A percentile compares a stretch with the other conserved stretches of the same genome.
Conservation (phyloP, 2,329 filamentous ascomycete genomes). For the Talaromyces pinophilus region DNA sequence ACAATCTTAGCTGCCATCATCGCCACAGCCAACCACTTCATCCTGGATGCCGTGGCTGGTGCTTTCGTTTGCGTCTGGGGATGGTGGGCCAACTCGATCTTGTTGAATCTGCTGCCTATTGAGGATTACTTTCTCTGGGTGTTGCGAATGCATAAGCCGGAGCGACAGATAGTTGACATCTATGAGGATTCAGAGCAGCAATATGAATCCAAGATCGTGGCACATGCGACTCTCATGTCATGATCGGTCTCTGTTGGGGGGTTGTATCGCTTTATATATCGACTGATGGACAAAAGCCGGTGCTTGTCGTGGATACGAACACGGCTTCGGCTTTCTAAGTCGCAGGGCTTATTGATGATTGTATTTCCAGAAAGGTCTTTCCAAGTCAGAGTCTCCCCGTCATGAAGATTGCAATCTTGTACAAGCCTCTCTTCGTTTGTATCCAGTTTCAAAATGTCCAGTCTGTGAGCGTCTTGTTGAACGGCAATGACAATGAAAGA, state of each 20-base stretch:
- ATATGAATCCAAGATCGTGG: conserved; percentile 11
- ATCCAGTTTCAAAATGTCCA: not conserved
- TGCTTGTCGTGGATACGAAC: not conserved
- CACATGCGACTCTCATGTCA: conserved; percentile 2
- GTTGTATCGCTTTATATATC: not conserved
- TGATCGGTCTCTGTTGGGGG: not conserved
- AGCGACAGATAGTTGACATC: conserved; percentile 28
- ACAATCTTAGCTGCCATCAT: conserved; percentile 68
- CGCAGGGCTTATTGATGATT: not conserved
- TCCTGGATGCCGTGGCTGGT: conserved; percentile 70
- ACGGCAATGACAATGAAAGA: not conserved
- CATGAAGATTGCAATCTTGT: not conserved
- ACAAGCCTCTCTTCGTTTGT: not conserved
- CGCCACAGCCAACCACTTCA: conserved; percentile 71
- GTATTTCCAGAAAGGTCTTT: not conserved
- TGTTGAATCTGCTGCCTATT: conserved; percentile 65
- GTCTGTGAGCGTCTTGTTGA: not conserved
- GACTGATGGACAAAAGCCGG: not conserved
- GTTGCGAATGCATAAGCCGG: conserved; percentile 66
- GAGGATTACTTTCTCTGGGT: conserved; percentile 69
- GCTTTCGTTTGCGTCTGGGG: conserved; percentile 65
- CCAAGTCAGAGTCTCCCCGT: not conserved
- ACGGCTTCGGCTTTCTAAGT: not conserved
- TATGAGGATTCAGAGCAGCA: conserved; percentile 29
- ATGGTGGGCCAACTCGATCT: conserved; percentile 57